Base-by-base conservation (phyloP, 2,329 filamentous ascomycete genomes). In the Leptographium lundbergii region DNA sequence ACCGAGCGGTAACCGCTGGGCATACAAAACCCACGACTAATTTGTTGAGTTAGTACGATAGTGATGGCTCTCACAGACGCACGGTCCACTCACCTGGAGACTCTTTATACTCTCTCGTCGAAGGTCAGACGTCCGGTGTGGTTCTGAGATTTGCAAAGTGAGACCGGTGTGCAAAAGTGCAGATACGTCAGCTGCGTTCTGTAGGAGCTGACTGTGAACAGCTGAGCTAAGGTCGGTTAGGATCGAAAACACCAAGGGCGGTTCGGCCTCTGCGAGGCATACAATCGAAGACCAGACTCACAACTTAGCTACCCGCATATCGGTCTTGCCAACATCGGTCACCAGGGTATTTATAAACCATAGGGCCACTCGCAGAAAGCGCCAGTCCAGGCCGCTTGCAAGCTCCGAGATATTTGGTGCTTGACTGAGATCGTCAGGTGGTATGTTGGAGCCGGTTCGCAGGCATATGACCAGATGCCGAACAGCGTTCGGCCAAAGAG, bases 21-120 rank as follows among this genome's bases (percentile, higher is more conserved):
- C 85, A 66, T 90, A 91, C 64, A 82, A 77, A 36, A 90, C 79
- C 87, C 88, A 92, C 5, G 85, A 80, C 85, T 88, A 57, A 2
- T 39, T 61, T 29, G 36, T n/a, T 3, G 17, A 2, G 4, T 42
- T 58, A 22, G 19, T 22, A 45, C 19, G 9, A n/a, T 5, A 50
- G 51, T n/a, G 19, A 32, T 14, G 3, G 22, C 17, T 17, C 4
- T 27, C 1, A 25, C 13, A 14, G 32, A 7, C 6, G 25, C 6
- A 48, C 24, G 17, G 2, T 6, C 2, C 2, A 48, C 72, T 63
- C 70, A 84, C 83, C 73, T 86, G 82, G 57, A 85, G 76, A 65
- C 81, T 85, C 65, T 73, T 77, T 63, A 87, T 78, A 13, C 80
- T 74, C 63, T 86, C 82, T 63, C 76, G 74, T 19, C 79, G 74